A percentile compares a stretch with the other conserved stretches of the same genome.
Evolutionary conservation across 352 stramenopile genomes (phyloP).

Genomic region (Globisporangium spinosum): DNA sequence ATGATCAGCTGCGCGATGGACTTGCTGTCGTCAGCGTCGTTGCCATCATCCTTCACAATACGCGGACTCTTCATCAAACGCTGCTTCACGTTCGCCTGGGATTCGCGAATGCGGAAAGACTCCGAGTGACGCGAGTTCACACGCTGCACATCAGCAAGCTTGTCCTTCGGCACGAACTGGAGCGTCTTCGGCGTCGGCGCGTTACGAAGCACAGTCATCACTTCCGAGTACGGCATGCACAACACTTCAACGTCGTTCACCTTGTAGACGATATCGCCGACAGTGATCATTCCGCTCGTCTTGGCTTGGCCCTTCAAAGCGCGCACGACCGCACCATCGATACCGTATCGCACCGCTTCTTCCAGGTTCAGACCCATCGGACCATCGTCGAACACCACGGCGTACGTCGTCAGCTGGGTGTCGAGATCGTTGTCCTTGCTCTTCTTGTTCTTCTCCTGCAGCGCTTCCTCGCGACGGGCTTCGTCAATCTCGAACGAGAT

Average conservation of each 20-base stretch:
- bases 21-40: conserved; percentile 70
- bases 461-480: conserved; percentile 48
- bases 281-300: conserved; percentile 76
- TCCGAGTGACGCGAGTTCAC: conserved; percentile 81
- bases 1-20: conserved; percentile 82
- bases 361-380: conserved; percentile 85
- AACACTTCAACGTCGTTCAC: conserved; percentile 82
- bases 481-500: conserved; percentile 85
- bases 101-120: conserved; percentile 63
- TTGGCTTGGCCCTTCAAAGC: conserved; percentile 82
- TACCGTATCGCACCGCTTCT: conserved; percentile 79
- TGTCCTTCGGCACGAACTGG: conserved; percentile 85
- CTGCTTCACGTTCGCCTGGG: conserved; percentile 56
- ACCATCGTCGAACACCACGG: conserved; percentile 81
- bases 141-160: conserved; percentile 77
- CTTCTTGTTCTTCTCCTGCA: conserved; percentile 48
- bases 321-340: conserved; percentile 76
- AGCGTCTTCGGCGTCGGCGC: conserved; percentile 69
- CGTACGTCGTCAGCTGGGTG: conserved; percentile 75
- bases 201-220: conserved; percentile 79
- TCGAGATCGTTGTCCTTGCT: conserved; percentile 66
- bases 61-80: conserved; percentile 71
- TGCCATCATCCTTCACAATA: conserved; percentile 68
- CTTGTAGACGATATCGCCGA: conserved; percentile 87
- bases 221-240: conserved; percentile 79